A percentile compares a stretch with the other conserved stretches of the same genome.
phyloP scores from a whole-genome alignment of 768 basidiomycete genomes.

The Holtermannia corniformis region DNA sequence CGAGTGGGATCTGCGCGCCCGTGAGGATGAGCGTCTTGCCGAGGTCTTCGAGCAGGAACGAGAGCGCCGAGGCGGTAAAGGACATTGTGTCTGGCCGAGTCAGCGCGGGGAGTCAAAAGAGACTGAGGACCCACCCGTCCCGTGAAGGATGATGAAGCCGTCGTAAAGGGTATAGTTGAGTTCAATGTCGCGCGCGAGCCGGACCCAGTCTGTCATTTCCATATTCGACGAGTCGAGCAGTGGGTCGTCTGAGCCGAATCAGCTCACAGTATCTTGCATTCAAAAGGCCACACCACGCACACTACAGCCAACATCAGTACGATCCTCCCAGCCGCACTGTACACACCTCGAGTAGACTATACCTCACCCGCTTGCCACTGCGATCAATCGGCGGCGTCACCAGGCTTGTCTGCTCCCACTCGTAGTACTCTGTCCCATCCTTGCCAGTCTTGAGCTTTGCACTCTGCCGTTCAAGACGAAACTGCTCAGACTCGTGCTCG shows the following conservation, averaged over 20 bases:
- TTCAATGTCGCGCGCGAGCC: constrained; percentile 84
- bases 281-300: too few relatives aligned
- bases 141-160: constrained; percentile 82
- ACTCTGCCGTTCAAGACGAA: background rate
- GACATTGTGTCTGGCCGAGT: constrained; percentile 23
- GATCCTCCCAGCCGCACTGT: too few relatives aligned
- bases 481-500: constrained; percentile 1
- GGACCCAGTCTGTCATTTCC: constrained; percentile 79
- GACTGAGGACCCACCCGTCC: constrained; percentile 52
- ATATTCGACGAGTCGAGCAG: constrained; percentile 83
- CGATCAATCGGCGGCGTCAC: constrained; percentile 70
- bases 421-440: constrained; percentile 55
- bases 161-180: constrained; percentile 79
- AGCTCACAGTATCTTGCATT: constrained; percentile 4
- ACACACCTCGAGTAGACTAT: constrained; percentile 74
- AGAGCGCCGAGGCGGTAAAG: constrained; percentile 77
- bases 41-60: constrained; percentile 83
- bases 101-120: background rate
- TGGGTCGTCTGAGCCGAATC: constrained; percentile 57
- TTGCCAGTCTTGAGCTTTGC: background rate
- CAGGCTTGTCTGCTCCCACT: constrained; percentile 62
- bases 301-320: too few relatives aligned
- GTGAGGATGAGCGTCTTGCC: constrained; percentile 86
- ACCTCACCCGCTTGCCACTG: constrained; percentile 64
- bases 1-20: constrained; percentile 87